Percentiles rank a stretch among this genome's conserved stretches.
phyloP scores from a whole-genome alignment of 2,329 filamentous ascomycete genomes.

The Cladorrhinum sp. region DNA sequence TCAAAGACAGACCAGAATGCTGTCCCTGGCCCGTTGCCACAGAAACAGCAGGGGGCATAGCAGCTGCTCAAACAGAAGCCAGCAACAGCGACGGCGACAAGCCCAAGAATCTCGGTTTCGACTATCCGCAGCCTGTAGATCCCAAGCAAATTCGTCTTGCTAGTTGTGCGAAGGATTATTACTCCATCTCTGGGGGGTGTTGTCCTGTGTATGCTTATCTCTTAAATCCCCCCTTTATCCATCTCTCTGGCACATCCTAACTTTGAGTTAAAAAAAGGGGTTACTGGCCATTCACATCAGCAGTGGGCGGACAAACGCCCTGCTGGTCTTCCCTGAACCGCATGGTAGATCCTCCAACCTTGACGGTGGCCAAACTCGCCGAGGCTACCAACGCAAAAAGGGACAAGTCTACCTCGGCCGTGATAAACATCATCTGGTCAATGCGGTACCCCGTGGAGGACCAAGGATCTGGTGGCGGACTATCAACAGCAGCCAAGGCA shows the following conservation, averaged over 20 bases:
- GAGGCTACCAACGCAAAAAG: conserved; percentile 13
- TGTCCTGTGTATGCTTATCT: conserved; percentile 25
- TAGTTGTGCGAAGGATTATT: conserved; percentile 29
- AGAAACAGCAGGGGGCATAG: conserved; percentile 1
- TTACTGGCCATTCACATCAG: conserved; percentile 28
- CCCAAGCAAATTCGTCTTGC: conserved; percentile 12
- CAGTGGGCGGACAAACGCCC: conserved; percentile 30
- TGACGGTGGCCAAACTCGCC: conserved; percentile 22
- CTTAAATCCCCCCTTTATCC: not conserved
- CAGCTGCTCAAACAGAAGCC: not conserved
- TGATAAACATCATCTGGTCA: conserved; percentile 31
- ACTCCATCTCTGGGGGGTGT: conserved; percentile 28
- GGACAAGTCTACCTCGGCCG: conserved; percentile 28
- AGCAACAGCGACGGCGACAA: conserved; percentile 5
- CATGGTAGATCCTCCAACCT: conserved; percentile 18
- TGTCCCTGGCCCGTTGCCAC: conserved; percentile 29
- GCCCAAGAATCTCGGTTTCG: conserved; percentile 12
- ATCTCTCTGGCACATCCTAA: conserved; percentile 1
- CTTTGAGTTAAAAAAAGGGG: conserved; percentile 17
- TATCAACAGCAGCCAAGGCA: conserved; percentile 22
- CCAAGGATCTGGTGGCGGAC: conserved; percentile 8
- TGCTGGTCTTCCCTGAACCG: conserved; percentile 28
- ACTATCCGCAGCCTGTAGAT: conserved; percentile 24
- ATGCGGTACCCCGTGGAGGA: conserved; percentile 27
- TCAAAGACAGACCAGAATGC: conserved; percentile 28